Conservation (phyloP, 1,139 yeast species). For the Taiozyma sp. region DNA sequence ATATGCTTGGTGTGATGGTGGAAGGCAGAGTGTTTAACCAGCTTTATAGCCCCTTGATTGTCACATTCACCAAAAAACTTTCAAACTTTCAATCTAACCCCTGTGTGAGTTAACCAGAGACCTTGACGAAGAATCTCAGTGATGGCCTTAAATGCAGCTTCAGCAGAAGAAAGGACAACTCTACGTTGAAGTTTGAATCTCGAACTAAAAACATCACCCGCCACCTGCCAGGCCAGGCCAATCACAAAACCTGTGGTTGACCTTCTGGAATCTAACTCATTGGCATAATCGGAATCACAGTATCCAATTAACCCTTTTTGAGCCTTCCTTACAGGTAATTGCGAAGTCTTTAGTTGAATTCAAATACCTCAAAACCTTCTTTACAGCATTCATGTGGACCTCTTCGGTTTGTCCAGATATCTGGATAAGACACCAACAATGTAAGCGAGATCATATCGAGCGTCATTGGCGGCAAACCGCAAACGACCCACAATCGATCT, state of each 20-base stretch:
- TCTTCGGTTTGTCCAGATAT: neutral
- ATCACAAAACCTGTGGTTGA: neutral
- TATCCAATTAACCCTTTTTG: neutral
- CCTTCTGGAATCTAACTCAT: neutral
- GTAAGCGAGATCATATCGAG: constrained; percentile 1
- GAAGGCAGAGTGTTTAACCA: too few relatives aligned
- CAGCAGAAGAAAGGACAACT: neutral
- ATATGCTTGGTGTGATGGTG: too few relatives aligned
- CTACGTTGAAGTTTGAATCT: neutral
- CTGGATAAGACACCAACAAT: neutral
- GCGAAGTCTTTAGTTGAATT: neutral
- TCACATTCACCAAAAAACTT: too few relatives aligned
- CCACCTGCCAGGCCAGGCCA: neutral
- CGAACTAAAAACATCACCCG: neutral
- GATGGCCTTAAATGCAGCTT: neutral
- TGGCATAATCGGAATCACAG: neutral
- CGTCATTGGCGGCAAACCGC: constrained; percentile 1
- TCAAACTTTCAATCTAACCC: too few relatives aligned
- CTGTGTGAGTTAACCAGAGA: neutral
- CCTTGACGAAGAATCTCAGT: neutral
- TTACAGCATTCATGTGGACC: neutral
- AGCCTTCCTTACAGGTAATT: neutral
- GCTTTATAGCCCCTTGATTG: too few relatives aligned
- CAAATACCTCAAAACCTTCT: neutral
- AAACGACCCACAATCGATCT: constrained; percentile 1